phyloP scores from a whole-genome alignment of 805 yeast genomes.

The Zygoascus flipseniorum region DNA sequence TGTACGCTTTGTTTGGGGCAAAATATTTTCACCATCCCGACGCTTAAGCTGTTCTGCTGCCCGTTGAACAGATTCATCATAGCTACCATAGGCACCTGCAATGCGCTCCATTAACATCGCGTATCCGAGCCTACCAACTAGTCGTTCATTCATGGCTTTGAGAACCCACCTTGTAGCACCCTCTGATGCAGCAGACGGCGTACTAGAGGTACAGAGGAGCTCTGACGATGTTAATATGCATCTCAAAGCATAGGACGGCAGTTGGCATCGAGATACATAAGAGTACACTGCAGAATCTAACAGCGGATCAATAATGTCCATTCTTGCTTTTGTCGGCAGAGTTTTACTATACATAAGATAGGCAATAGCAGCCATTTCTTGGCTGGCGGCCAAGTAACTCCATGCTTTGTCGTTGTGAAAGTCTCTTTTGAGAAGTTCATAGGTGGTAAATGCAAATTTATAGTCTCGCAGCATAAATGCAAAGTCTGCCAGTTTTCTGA shows the following conservation, averaged over 20 bases:
- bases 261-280: slow-evolving; percentile 59
- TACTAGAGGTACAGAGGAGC: slow-evolving; percentile 41
- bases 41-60: too few species aligned
- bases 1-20: slow-evolving; percentile 37
- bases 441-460: slow-evolving; percentile 71
- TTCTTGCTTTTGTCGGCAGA: slow-evolving; percentile 37
- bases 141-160: slow-evolving; percentile 34
- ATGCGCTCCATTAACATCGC: slow-evolving; percentile 47
- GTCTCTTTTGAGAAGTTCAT: slow-evolving; percentile 75
- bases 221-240: slow-evolving; percentile 63
- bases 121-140: slow-evolving; percentile 35
- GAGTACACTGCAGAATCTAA: slow-evolving; percentile 69
- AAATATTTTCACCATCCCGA: neutral
- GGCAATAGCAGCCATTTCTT: slow-evolving; percentile 78
- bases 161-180: slow-evolving; percentile 40
- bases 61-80: slow-evolving; percentile 13
- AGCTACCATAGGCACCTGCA: slow-evolving; percentile 40
- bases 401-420: slow-evolving; percentile 71
- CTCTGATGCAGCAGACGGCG: slow-evolving; percentile 35
- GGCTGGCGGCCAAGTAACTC: slow-evolving; percentile 71
- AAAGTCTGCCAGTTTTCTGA: slow-evolving; percentile 87
- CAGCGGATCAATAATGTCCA: slow-evolving; percentile 49
- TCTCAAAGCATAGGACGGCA: slow-evolving; percentile 63
- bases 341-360: slow-evolving; percentile 45
- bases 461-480: slow-evolving; percentile 85